Percentiles rank a stretch among this genome's conserved stretches.
Conservation (phyloP, 495 filamentous ascomycete species). For the Sphaerosporella brunnea region DNA sequence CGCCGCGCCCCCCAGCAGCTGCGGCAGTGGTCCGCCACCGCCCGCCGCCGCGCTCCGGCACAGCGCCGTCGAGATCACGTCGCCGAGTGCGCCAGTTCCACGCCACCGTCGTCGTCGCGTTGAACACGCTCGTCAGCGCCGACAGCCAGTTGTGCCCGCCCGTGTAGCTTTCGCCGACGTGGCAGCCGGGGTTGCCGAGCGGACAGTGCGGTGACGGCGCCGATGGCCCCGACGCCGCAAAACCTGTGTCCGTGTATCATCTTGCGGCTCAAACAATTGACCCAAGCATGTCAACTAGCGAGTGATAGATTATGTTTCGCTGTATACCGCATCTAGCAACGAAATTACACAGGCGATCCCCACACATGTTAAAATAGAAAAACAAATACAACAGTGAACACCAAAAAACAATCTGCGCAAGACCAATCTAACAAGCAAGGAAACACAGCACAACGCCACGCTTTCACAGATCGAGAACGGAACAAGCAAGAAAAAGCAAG, state of each 20-base stretch:
- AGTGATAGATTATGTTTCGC: too few species aligned
- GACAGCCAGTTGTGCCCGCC: conserved; percentile 5
- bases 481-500: too few species aligned
- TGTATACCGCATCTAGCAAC: too few species aligned
- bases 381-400: too few species aligned
- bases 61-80: background rate
- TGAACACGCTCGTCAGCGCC: background rate
- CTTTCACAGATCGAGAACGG: too few species aligned
- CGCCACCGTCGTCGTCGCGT: background rate
- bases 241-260: conserved; percentile 3
- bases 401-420: too few species aligned
- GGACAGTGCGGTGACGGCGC: background rate
- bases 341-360: too few species aligned
- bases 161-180: background rate
- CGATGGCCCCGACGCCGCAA: background rate
- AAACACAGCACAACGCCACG: too few species aligned
- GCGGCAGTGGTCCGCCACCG: background rate
- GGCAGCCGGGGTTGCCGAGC: background rate
- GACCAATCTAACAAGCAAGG: too few species aligned
- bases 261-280: too few species aligned
- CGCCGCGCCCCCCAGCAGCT: background rate
- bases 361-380: too few species aligned
- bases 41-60: background rate
- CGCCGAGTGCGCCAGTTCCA: conserved; percentile 2
- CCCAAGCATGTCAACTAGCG: too few species aligned